Conservation (phyloP, 345 rosid genomes). For the Salix purpurea region DNA sequence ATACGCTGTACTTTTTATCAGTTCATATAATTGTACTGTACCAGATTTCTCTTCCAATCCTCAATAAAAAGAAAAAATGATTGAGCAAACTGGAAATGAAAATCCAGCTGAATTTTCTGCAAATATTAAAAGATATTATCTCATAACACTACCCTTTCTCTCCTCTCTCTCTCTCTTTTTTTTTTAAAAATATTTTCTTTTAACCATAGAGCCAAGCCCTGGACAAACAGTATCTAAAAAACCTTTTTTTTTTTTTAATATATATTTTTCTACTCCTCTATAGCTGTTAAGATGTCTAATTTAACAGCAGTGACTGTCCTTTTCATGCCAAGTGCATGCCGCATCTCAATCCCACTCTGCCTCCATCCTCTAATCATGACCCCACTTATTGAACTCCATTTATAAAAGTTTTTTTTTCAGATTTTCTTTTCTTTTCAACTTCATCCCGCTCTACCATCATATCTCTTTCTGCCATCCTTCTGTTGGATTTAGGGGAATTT, state of each 20-base stretch:
- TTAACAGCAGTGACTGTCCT: slow-evolving; percentile 42
- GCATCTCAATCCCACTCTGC: slow-evolving; percentile 3
- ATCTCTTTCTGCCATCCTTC: background rate
- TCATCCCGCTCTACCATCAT: background rate
- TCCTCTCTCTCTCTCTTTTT: background rate
- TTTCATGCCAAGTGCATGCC: slow-evolving; percentile 36
- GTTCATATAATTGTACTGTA: background rate
- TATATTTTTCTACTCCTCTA: background rate
- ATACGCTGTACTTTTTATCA: background rate
- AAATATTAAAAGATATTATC: background rate
- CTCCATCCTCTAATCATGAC: slow-evolving; percentile 29
- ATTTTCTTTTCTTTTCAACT: background rate
- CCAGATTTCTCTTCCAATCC: background rate
- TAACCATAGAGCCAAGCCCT: background rate
- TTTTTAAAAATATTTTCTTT: background rate
- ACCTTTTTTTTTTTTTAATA: background rate
- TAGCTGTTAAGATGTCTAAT: slow-evolving; percentile 50
- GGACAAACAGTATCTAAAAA: slow-evolving; percentile 14
- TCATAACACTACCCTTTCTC: background rate
- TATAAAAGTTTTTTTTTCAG: background rate
- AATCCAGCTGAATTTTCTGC: background rate
- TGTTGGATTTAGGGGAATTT: background rate
- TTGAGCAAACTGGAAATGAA: background rate
- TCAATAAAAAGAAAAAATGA: background rate
- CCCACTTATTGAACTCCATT: slow-evolving; percentile 22